Evolutionary conservation across 139 green algal species (phyloP).

Genomic region (Volvox reticuliferus): DNA sequence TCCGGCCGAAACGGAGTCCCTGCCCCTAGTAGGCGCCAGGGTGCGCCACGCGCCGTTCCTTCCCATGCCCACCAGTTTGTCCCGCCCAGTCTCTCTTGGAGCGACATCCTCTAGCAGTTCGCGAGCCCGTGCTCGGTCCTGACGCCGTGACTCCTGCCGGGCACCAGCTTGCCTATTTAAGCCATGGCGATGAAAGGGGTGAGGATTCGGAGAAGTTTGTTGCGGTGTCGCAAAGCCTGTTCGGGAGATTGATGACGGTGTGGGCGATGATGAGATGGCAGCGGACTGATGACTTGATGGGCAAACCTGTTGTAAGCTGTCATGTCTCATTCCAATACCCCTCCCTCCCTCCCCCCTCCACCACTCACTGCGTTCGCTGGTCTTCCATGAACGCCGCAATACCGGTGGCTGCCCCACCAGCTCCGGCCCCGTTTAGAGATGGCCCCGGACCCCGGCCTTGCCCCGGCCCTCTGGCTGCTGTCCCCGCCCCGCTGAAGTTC

Average conservation of each 20-base stretch:
- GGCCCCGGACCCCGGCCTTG: background rate
- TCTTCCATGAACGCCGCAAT: slow-evolving; percentile 56
- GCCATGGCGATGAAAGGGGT: background rate
- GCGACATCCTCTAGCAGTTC: slow-evolving; percentile 44
- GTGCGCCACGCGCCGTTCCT: background rate
- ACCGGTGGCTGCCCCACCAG: background rate
- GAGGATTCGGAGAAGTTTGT: too few relatives aligned
- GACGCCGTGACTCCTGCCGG: background rate
- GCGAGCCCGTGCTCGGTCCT: background rate
- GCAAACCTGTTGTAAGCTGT: too few relatives aligned
- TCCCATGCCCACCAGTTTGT: slow-evolving; percentile 28
- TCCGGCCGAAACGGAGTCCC: too few relatives aligned
- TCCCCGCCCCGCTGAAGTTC: slow-evolving; percentile 46
- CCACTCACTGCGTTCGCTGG: slow-evolving; percentile 51
- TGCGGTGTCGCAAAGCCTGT: too few relatives aligned
- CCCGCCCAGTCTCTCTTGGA: slow-evolving; percentile 22
- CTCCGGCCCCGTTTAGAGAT: background rate
- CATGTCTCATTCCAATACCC: background rate
- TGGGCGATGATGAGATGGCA: too few relatives aligned
- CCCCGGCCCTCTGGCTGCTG: background rate
- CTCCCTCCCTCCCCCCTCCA: background rate
- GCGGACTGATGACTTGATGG: too few relatives aligned
- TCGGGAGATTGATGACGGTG: too few relatives aligned
- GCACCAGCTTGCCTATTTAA: background rate
- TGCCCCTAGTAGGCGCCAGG: too few relatives aligned